Evolutionary conservation across 1,284 basidiomycete species (phyloP), one percentile per base, ranked within the genome.

Genomic region (Leccinum cinnamomeum): DNA sequence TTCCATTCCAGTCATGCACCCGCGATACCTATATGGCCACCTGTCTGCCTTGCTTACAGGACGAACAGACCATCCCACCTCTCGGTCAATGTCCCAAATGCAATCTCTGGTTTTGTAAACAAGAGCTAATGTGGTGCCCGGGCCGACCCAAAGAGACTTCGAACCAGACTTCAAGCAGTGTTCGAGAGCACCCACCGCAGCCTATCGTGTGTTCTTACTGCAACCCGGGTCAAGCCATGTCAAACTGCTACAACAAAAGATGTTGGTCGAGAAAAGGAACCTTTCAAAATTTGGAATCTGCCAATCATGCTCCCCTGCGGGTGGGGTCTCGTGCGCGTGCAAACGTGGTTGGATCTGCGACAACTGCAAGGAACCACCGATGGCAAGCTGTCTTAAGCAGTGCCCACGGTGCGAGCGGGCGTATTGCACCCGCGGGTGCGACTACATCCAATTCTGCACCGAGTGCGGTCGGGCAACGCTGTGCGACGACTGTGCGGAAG

Each of bases 1-100:
- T 60, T 2, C 63, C 69, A 10, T 68, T 62, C 59, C 69, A 53
- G 41, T 44, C n/a, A n/a, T 44, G n/a, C n/a, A 10, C 41, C n/a
- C 41, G n/a, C 41, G 8, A 44, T 5, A n/a, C 41, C 16, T 44
- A n/a, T n/a, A 10, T 44, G 11, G 41, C 65, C 2, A 28, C 53
- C 6, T 69, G 69, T 51, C 53, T 62, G n/a, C 28, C 56, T 1
- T 70, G 68, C 46, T 12, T 69, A 35, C 57, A 65, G 8, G 53
- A 7, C 23, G 56, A 56, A 39, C 14, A 16, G 37, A 16, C 37
- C 37, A 39, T 62, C 5, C 69, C 70, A 7, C 23, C 28, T n/a
- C 68, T 72, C 0, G 70, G 70, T 16, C 56, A 71, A 60, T 70
- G 70, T 50, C 69, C 69, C n/a, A 16, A 57, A 3, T 70, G 70